Base-by-base conservation (phyloP, 768 basidiomycete genomes). In the Tylopilus subfusipes region DNA sequence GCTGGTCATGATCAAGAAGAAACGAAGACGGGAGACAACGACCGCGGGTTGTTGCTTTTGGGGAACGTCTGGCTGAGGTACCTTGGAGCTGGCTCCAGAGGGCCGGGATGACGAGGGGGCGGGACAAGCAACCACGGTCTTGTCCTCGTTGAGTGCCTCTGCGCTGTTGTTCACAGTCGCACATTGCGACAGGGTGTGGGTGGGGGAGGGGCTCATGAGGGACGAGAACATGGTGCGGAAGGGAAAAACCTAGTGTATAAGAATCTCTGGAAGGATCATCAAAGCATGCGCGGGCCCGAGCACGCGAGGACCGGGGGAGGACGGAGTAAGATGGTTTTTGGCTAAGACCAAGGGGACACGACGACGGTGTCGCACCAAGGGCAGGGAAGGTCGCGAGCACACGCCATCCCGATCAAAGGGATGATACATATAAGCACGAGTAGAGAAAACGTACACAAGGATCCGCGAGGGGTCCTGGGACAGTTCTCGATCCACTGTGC, bases 1-100 rank as follows among this genome's bases (percentile, higher is more conserved):
- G 52, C 70, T 68, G 31, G 57, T 5, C 70, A 71, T 71, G 57
- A 71, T 71, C 54, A 72, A 40, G 55, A 72, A 73, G 61, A 71
- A 71, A 0, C 58, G 68, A 14, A 62, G 49, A 21, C 55, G 60
- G 12, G 70, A 60, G 13, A 71, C 68, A 21, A 63, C 31, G 27
- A 71, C 70, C 5, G 69, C 57, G 19, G 70, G 69, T 3, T 59
- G 64, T 47, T 55, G 62, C 43, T 36, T 39, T 48, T 55, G 54
- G 9, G 45, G 0, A 12, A 47, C 0, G 19, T 48, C 47, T 18
- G 27, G 4, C n/a, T 42, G 52, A 3, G 33, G 3, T 16, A 18
- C 9, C 25, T 50, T 44, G 16, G 48, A 31, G 9, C 46, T 14
- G 42, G 44, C 47, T 33, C 13, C 50, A 3, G 55, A 30, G 42